A percentile compares a stretch with the other conserved stretches of the same genome.
These are phyloP conservation scores for Eimeria zaria DNA, from an alignment of 169 alveolate genomes.

Conservation along the genomic window DNA sequence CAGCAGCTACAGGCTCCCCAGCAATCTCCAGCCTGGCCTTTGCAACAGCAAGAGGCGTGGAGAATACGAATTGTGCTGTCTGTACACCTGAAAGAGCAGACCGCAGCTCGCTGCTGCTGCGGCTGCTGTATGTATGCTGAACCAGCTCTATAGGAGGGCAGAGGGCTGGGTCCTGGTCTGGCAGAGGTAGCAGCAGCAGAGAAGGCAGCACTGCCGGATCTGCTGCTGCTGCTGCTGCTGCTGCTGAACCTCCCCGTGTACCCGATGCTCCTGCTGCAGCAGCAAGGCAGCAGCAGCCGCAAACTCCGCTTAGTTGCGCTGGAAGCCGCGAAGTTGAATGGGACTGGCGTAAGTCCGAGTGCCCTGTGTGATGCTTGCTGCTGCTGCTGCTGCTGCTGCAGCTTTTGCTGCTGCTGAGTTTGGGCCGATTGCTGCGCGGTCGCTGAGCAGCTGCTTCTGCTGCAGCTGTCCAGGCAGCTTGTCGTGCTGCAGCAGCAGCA, in stretches of 20 bases:
- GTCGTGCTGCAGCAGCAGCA: constrained; percentile 49
- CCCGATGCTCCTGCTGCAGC: neutral
- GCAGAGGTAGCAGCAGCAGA: constrained; percentile 71
- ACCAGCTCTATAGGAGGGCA: constrained; percentile 67
- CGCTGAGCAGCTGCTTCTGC: constrained; percentile 50
- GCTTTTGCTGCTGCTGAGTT: constrained; percentile 21
- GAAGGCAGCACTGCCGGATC: constrained; percentile 32
- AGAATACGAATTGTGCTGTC: constrained; percentile 62
- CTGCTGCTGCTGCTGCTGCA: constrained; percentile 56
- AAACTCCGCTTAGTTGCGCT: constrained; percentile 20
- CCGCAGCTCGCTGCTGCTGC: constrained; percentile 71
- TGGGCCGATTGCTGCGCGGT: constrained; percentile 18
- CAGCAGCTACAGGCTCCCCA: constrained; percentile 40
- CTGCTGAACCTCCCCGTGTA: neutral
- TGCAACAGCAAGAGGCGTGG: constrained; percentile 59
- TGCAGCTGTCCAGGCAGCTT: constrained; percentile 74
- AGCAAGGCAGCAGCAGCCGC: constrained; percentile 71
- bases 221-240: constrained; percentile 69
- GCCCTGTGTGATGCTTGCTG: neutral
- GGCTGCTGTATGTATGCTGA: constrained; percentile 65
- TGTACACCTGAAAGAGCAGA: constrained; percentile 74
- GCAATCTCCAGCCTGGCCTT: constrained; percentile 58
- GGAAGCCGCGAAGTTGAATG: neutral
- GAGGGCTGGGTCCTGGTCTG: constrained; percentile 47
- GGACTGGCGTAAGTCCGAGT: neutral